These are phyloP conservation scores for Cryphonectria parasitica DNA, from an alignment of 2,329 filamentous ascomycete genomes.

Conservation along the genomic window DNA sequence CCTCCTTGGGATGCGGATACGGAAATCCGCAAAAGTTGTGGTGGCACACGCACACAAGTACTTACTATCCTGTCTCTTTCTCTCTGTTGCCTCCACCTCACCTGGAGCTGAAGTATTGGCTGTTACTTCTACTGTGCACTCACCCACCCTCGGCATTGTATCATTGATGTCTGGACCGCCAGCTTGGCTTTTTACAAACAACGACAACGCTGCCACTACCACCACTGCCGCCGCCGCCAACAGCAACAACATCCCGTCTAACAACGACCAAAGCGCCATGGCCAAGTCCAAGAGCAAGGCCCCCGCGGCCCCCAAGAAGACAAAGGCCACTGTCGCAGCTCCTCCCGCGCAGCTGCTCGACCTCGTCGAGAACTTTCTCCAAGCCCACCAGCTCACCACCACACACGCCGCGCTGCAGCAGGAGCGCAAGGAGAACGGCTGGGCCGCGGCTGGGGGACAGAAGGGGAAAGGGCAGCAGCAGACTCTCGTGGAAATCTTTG, in stretches of 20 bases:
- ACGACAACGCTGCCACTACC: conserved; percentile 19
- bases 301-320: conserved; percentile 26
- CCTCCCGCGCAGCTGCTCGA: conserved; percentile 66
- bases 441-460: conserved; percentile 37
- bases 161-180: conserved; percentile 30
- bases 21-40: background rate
- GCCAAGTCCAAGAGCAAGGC: conserved; percentile 31
- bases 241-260: background rate
- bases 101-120: too few relatives aligned
- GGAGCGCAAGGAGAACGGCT: conserved; percentile 61
- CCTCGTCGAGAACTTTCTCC: conserved; percentile 68
- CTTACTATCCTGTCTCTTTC: background rate
- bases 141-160: background rate
- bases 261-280: conserved; percentile 29
- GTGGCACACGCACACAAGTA: background rate
- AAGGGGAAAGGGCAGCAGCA: conserved; percentile 30
- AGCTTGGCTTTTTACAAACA: conserved; percentile 31
- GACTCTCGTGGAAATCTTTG: conserved; percentile 54
- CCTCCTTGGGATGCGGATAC: background rate
- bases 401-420: conserved; percentile 66
- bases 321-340: conserved; percentile 5
- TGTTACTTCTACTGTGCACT: background rate
- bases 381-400: conserved; percentile 65
- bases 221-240: background rate
- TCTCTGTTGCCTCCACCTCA: too few relatives aligned